Conservation (phyloP, 352 stramenopile genomes). For the Phytophthora nicotianae region DNA sequence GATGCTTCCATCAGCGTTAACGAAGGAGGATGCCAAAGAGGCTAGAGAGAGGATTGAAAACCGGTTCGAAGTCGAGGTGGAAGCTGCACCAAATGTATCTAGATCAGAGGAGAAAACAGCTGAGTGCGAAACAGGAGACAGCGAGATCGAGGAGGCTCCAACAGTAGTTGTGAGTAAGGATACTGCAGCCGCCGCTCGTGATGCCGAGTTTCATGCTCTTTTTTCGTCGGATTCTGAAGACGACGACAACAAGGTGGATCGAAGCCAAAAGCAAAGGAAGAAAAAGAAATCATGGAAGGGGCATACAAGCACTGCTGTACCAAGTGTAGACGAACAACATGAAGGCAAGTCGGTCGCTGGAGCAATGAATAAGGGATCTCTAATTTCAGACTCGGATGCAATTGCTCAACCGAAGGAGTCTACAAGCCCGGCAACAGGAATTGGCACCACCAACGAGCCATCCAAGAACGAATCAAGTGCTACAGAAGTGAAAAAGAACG, state of each 20-base stretch:
- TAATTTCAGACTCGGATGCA: constrained; percentile 5
- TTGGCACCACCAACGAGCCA: not conserved
- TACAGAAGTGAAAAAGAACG: constrained; percentile 3
- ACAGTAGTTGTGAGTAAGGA: constrained; percentile 4
- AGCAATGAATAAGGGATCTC: not conserved
- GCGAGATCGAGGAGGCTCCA: constrained; percentile 2
- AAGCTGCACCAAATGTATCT: not conserved
- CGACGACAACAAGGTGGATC: not conserved
- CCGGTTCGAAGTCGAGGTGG: constrained; percentile 30
- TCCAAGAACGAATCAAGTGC: not conserved
- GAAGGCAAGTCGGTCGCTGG: not conserved
- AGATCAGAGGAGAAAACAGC: not conserved
- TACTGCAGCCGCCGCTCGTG: constrained; percentile 20
- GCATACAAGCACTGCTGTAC: not conserved
- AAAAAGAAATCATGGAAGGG: constrained; percentile 13
- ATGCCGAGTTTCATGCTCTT: constrained; percentile 24
- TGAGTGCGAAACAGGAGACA: not conserved
- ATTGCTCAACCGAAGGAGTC: constrained; percentile 8
- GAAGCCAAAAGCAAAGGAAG: constrained; percentile 7
- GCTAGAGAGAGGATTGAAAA: constrained; percentile 47
- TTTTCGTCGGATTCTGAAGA: constrained; percentile 41
- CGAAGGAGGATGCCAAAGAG: constrained; percentile 36
- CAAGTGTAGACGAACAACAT: not conserved
- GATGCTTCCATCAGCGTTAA: constrained; percentile 43
- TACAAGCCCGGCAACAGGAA: not conserved